Conservation (phyloP, 768 basidiomycete species). For the Lactifluus pinguis region DNA sequence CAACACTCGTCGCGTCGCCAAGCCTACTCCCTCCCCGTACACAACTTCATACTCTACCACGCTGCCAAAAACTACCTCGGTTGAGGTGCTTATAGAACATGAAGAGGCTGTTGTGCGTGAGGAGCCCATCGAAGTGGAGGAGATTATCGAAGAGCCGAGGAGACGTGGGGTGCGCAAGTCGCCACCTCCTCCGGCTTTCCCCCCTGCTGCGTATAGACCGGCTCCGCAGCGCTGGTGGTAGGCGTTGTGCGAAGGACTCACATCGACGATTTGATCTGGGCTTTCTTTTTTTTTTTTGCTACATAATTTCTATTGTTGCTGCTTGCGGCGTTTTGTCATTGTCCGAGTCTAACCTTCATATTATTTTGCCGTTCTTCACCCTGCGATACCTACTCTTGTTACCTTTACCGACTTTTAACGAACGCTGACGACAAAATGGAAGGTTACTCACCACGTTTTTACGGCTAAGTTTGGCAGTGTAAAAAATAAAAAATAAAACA, state of each 20-base stretch:
- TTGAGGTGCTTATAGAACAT: constrained; percentile 55
- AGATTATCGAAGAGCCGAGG: constrained; percentile 36
- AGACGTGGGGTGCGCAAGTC: constrained; percentile 34
- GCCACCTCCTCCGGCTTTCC: constrained; percentile 40
- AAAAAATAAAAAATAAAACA: background rate
- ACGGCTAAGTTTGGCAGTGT: background rate
- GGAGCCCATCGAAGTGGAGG: constrained; percentile 30
- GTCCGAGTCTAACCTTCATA: constrained; percentile 4
- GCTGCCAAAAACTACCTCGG: constrained; percentile 62
- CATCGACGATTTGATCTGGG: constrained; percentile 11
- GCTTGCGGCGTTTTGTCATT: constrained; percentile 9
- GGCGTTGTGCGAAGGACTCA: background rate
- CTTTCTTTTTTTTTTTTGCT: constrained; percentile 9
- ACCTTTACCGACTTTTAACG: constrained; percentile 10
- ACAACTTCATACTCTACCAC: constrained; percentile 49
- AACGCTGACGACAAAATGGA: constrained; percentile 18
- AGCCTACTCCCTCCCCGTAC: constrained; percentile 58
- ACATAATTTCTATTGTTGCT: constrained; percentile 17
- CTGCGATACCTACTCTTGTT: constrained; percentile 11
- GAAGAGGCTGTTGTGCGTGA: constrained; percentile 30
- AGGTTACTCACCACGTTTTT: constrained; percentile 10
- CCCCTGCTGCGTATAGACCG: constrained; percentile 22
- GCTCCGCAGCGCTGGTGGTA: constrained; percentile 18
- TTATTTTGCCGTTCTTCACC: constrained; percentile 5
- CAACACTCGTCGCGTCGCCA: constrained; percentile 66